Percentiles rank a stretch among this genome's conserved stretches.
phyloP scores from a whole-genome alignment of 805 yeast species.

The Cyberlindnera maclurae region DNA sequence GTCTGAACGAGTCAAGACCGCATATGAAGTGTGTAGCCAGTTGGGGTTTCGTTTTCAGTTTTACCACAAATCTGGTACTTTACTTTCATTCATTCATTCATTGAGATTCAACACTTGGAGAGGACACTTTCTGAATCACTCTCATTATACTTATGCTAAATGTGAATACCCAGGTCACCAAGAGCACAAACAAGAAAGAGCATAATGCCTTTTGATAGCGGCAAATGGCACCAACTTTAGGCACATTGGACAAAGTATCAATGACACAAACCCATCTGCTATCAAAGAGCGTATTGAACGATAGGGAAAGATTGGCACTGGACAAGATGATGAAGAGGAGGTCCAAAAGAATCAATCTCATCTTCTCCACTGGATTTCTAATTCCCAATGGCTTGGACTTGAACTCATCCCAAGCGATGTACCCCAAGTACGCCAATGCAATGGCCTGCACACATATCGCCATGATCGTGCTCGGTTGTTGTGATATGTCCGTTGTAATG shows the following conservation, averaged over 20 bases:
- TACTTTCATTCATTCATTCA: background rate
- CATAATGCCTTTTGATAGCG: slow-evolving; percentile 71
- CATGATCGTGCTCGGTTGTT: slow-evolving; percentile 89
- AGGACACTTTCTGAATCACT: slow-evolving; percentile 60
- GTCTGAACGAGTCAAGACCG: no score
- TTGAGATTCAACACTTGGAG: background rate
- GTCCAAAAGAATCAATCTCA: slow-evolving; percentile 76
- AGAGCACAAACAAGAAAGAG: slow-evolving; percentile 66
- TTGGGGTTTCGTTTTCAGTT: no score
- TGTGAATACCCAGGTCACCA: slow-evolving; percentile 78
- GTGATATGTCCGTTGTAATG: slow-evolving; percentile 35
- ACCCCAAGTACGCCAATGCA: slow-evolving; percentile 70
- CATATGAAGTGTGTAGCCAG: no score
- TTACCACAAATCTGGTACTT: no score
- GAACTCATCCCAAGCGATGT: slow-evolving; percentile 87
- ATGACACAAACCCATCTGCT: slow-evolving; percentile 68
- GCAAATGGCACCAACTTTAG: slow-evolving; percentile 51
- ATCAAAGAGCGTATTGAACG: slow-evolving; percentile 80
- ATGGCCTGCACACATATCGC: slow-evolving; percentile 78
- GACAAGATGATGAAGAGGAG: slow-evolving; percentile 81
- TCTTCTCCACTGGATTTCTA: slow-evolving; percentile 76
- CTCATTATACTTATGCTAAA: slow-evolving; percentile 78
- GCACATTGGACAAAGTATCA: slow-evolving; percentile 19
- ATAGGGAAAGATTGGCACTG: slow-evolving; percentile 78
- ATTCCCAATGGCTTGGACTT: slow-evolving; percentile 88